Conservation (phyloP, 1,284 basidiomycete species). For the Puccinia polysora region DNA sequence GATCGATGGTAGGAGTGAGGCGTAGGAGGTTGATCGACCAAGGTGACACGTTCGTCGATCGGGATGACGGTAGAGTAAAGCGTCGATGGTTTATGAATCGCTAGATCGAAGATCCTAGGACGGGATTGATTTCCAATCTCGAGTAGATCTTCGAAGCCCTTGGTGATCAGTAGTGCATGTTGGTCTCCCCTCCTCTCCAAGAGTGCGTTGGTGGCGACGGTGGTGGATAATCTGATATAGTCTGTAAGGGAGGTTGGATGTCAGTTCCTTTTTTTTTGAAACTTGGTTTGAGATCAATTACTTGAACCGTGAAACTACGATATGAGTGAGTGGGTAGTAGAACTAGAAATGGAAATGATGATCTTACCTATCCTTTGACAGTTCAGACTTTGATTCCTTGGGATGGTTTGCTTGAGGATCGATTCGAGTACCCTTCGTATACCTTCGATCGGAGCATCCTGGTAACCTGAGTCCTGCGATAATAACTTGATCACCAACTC, state of each 20-base stretch:
- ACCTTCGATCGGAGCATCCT: slow-evolving; percentile 89
- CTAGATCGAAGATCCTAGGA: slow-evolving; percentile 60
- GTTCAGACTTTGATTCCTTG: slow-evolving; percentile 64
- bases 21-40: slow-evolving; percentile 87
- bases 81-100: slow-evolving; percentile 63
- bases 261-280: neutral
- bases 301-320: neutral
- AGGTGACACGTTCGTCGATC: slow-evolving; percentile 88
- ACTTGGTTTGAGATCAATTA: slow-evolving; percentile 40
- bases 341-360: neutral
- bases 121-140: slow-evolving; percentile 89
- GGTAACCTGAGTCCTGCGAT: slow-evolving; percentile 61
- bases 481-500: slow-evolving; percentile 55
- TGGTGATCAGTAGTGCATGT: slow-evolving; percentile 85
- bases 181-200: slow-evolving; percentile 88
- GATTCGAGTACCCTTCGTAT: slow-evolving; percentile 83
- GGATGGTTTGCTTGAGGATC: slow-evolving; percentile 65
- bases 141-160: slow-evolving; percentile 80
- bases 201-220: slow-evolving; percentile 92
- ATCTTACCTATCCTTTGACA: slow-evolving; percentile 73
- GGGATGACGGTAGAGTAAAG: slow-evolving; percentile 78
- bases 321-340: neutral
- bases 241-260: slow-evolving; percentile 58
- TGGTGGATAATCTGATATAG: slow-evolving; percentile 86
- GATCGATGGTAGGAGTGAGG: too few relatives aligned